Base-by-base conservation (phyloP, 2,329 filamentous ascomycete genomes). In the Monosporascus cannonballus region DNA sequence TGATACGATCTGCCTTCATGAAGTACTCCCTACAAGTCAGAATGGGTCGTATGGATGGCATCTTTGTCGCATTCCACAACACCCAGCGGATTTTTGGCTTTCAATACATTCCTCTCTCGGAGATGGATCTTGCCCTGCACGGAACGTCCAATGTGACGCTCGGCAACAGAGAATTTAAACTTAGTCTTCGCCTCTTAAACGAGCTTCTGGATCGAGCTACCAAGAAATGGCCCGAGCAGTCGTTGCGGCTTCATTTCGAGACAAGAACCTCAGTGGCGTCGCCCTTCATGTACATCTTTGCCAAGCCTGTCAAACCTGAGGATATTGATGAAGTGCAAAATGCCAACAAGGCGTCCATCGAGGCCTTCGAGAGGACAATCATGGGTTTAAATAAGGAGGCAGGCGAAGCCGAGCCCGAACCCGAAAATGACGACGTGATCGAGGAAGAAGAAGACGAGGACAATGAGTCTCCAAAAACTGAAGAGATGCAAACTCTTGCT, bases 11-110 rank as follows among this genome's bases (percentile, higher is more conserved):
- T 1, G 94, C 93, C 0, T 93, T 99, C 73, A 76, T 99, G 51
- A 99, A 99, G 66, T 99, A 99, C 69, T 96, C 92, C 9, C 77
- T 99, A 30, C 94, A 99, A 71, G 95, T 93, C 27, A 89, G 94
- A 45, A 95, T 99, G 83, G 94, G 95, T 18, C 85, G 92, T 48
- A 99, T 99, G 95, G 93, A 99, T 66, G 94, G 94, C 51, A 96
- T 97, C 48, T 99, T 97, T 65, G 89, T 97, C 22, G 94, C 94
- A 2, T 99, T 85, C 67, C 94, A 99, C 75, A 99, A 99, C 67
- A 89, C 91, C 2, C 80, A 92, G 70, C 87, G 92, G 51, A 96
- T 99, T 48, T 99, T 99, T 67, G 94, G 94, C 6, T 99, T 99
- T 69, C 94, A 99, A 70, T 99, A 99, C 67, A 80, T 99, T 55